These are phyloP conservation scores for Rhytidhysteron rufulum DNA, from an alignment of 2,329 filamentous ascomycete genomes.

Conservation along the genomic window DNA sequence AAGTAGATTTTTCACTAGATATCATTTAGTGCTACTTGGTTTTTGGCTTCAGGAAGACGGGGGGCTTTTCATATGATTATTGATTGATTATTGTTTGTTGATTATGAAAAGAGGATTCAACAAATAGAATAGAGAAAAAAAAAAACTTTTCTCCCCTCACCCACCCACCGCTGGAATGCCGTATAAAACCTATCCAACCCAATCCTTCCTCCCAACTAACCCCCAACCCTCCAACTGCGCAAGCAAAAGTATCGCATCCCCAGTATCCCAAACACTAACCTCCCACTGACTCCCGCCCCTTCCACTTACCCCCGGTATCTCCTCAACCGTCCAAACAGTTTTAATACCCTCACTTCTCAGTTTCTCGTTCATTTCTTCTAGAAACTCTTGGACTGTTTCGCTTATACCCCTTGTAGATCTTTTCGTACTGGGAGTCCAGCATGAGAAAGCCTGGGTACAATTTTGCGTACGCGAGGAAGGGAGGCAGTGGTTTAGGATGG, in stretches of 20 bases:
- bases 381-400: slow-evolving; percentile 16
- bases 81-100: too few relatives aligned
- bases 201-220: background rate
- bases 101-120: too few relatives aligned
- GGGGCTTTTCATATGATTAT: too few relatives aligned
- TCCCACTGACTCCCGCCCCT: too few relatives aligned
- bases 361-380: slow-evolving; percentile 16
- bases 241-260: background rate
- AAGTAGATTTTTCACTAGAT: too few relatives aligned
- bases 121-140: too few relatives aligned
- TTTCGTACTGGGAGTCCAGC: slow-evolving; percentile 10
- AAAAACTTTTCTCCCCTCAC: too few relatives aligned
- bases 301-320: slow-evolving; percentile 17
- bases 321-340: slow-evolving; percentile 23
- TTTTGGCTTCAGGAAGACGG: too few relatives aligned
- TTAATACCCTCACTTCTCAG: slow-evolving; percentile 6
- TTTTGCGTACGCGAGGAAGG: slow-evolving; percentile 4
- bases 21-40: too few relatives aligned
- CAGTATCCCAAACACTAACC: slow-evolving; percentile 1
- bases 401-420: slow-evolving; percentile 13
- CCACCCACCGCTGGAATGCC: background rate
- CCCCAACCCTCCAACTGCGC: slow-evolving; percentile 1
- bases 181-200: background rate
- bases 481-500: slow-evolving; percentile 17
- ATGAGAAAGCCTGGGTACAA: slow-evolving; percentile 2